A percentile compares a stretch with the other conserved stretches of the same genome.
These are phyloP conservation scores for Barnettozyma populi DNA, from an alignment of 805 yeast species.

Conservation along the genomic window DNA sequence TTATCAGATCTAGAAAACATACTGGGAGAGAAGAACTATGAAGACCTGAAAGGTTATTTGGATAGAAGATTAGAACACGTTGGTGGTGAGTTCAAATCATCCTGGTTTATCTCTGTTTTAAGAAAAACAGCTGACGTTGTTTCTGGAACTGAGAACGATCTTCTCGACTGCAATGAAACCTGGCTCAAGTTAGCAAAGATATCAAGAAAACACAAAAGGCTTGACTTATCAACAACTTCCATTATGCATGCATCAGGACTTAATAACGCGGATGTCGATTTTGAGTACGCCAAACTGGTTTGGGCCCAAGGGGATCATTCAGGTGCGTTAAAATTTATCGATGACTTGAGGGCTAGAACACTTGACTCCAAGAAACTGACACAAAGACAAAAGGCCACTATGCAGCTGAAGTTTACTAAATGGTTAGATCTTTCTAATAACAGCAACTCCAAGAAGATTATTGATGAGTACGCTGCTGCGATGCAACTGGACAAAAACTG, in stretches of 20 bases:
- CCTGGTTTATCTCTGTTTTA: conserved; percentile 53
- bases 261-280: conserved; percentile 42
- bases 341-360: conserved; percentile 29
- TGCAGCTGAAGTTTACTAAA: conserved; percentile 73
- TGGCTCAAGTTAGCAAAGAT: conserved; percentile 57
- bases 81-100: conserved; percentile 54
- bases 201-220: conserved; percentile 61
- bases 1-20: conserved; percentile 46
- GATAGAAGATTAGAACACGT: conserved; percentile 24
- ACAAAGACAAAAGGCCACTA: conserved; percentile 29
- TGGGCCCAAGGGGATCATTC: conserved; percentile 90
- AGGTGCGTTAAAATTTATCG: conserved; percentile 68
- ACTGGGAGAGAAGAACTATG: neutral
- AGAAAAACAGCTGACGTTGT: conserved; percentile 44
- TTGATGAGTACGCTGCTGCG: conserved; percentile 61
- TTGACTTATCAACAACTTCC: conserved; percentile 67
- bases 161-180: conserved; percentile 39
- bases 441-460: conserved; percentile 67
- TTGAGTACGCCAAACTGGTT: conserved; percentile 74
- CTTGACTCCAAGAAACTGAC: conserved; percentile 9
- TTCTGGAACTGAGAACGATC: conserved; percentile 16
- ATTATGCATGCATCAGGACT: conserved; percentile 48
- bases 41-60: conserved; percentile 12
- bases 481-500: conserved; percentile 48
- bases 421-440: conserved; percentile 89